Conservation (phyloP, 2,329 filamentous ascomycete species). For the Dichotomopilus funicola region DNA sequence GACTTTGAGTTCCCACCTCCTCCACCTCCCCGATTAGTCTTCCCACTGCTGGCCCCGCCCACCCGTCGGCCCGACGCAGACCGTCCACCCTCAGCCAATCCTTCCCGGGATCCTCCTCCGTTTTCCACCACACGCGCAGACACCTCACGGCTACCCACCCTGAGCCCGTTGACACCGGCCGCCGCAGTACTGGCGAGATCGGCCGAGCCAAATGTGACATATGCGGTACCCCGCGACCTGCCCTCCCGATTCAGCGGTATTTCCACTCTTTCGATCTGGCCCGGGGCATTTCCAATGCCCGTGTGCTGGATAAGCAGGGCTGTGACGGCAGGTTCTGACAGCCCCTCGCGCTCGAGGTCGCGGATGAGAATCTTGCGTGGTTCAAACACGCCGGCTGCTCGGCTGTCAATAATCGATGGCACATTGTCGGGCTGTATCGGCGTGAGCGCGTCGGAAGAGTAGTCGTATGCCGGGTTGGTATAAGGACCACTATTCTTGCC, state of each 20-base stretch:
- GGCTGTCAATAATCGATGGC: not conserved
- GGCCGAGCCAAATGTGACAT: constrained; percentile 12
- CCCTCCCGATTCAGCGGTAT: constrained; percentile 6
- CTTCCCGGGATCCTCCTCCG: no score
- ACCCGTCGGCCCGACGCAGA: not conserved
- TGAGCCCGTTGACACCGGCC: constrained; percentile 4
- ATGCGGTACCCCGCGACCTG: constrained; percentile 6
- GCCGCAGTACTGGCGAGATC: constrained; percentile 5
- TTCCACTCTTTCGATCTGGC: constrained; percentile 13
- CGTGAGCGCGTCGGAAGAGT: not conserved
- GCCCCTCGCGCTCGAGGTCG: constrained; percentile 3
- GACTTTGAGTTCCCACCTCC: not conserved
- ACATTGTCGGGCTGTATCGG: not conserved
- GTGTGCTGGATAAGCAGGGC: constrained; percentile 4
- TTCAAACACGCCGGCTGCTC: not conserved
- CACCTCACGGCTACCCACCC: not conserved
- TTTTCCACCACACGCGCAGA: no score
- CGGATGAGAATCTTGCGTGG: constrained; percentile 15
- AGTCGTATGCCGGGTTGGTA: not conserved
- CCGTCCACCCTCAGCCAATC: no score
- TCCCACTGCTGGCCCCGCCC: not conserved
- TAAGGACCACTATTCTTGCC: not conserved
- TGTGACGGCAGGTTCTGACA: not conserved
- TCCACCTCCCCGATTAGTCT: not conserved
- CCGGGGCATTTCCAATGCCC: not conserved